Conservation (phyloP, 2,329 filamentous ascomycete genomes). For the Leptographium procerum region DNA sequence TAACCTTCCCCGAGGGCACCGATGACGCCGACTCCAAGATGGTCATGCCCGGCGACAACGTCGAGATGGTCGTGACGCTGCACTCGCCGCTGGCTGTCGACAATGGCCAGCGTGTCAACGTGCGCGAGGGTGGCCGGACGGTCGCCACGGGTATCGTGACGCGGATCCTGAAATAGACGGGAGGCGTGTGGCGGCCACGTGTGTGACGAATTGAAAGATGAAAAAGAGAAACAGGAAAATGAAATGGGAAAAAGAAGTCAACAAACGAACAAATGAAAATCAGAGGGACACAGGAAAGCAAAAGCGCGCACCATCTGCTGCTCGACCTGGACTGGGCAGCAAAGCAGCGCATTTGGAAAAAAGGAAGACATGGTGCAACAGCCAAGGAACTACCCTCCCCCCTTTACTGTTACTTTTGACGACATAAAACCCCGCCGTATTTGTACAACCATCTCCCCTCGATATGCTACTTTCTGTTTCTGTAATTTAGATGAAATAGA, state of each 20-base stretch:
- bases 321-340: not conserved
- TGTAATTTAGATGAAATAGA: constrained; percentile 18
- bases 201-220: constrained; percentile 1
- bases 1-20: constrained; percentile 78
- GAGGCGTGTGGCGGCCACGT: not conserved
- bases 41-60: constrained; percentile 97
- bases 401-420: not conserved
- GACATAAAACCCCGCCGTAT: not conserved
- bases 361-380: not conserved
- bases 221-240: not conserved
- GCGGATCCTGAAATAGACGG: constrained; percentile 49
- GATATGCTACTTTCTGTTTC: constrained; percentile 7
- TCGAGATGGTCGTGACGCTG: constrained; percentile 89
- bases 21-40: constrained; percentile 63
- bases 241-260: constrained; percentile 3
- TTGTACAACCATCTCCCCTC: constrained; percentile 10
- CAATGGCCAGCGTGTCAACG: constrained; percentile 90
- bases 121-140: constrained; percentile 90
- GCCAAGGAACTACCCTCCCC: not conserved
- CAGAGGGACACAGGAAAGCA: not conserved
- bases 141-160: constrained; percentile 77
- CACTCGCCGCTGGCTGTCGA: constrained; percentile 81
- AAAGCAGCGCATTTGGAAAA: not conserved
- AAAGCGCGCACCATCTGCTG: not conserved
- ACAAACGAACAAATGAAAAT: not conserved